phyloP scores from a whole-genome alignment of 2,329 filamentous ascomycete genomes.

The Talaromyces marneffei region DNA sequence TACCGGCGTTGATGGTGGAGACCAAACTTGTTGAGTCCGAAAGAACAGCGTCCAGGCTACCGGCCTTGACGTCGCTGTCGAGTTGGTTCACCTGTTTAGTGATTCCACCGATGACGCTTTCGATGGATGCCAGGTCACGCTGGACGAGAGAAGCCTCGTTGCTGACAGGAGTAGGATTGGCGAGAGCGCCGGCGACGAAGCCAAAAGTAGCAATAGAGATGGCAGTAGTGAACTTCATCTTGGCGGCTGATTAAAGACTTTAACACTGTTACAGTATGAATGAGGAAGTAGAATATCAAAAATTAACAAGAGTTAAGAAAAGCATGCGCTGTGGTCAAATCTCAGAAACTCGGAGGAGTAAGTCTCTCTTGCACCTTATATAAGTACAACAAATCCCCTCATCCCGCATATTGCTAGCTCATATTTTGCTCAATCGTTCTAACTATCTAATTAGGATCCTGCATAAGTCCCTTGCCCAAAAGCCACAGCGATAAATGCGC shows the following conservation, averaged over 20 bases:
- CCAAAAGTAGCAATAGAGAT: slow-evolving; percentile 21
- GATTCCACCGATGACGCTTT: slow-evolving; percentile 21
- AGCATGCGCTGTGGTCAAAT: neutral
- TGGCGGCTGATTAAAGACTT: neutral
- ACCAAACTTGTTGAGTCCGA: slow-evolving; percentile 24
- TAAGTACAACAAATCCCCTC: neutral
- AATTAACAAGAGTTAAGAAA: neutral
- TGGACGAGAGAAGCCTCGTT: slow-evolving; percentile 15
- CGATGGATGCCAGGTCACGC: slow-evolving; percentile 18
- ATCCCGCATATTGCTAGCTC: neutral
- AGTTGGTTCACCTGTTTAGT: slow-evolving; percentile 17
- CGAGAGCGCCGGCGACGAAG: slow-evolving; percentile 20
- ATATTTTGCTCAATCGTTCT: neutral
- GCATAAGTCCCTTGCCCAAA: neutral
- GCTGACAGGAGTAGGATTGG: slow-evolving; percentile 19
- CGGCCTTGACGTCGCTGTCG: slow-evolving; percentile 21
- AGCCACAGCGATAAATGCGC: neutral
- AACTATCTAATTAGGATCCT: neutral
- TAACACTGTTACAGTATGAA: neutral
- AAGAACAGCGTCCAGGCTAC: slow-evolving; percentile 20
- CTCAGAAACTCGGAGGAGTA: neutral
- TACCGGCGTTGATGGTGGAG: slow-evolving; percentile 23
- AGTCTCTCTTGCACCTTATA: neutral
- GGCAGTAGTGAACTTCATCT: neutral
- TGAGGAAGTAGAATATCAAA: neutral